Percentiles rank a stretch among this genome's conserved stretches.
Conservation (phyloP, 305 asterid species). For the Rubia peregrina region DNA sequence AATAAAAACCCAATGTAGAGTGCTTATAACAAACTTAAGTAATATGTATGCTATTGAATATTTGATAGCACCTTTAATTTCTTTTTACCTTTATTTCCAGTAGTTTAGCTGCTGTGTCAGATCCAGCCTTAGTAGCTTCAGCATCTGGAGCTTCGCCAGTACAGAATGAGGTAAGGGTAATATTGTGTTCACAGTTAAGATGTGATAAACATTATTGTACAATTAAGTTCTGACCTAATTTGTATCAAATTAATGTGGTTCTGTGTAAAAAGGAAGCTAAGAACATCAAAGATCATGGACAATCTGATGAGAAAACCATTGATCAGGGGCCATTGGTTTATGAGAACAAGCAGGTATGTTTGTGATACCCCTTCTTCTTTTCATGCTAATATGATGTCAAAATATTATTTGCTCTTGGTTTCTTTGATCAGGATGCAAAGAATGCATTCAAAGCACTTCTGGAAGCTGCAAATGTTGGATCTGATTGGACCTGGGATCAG, state of each 20-base stretch:
- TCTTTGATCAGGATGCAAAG: conserved; percentile 62
- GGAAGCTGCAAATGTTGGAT: conserved; percentile 67
- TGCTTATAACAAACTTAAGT: conserved; percentile 13
- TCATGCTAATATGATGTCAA: background rate
- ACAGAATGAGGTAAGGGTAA: conserved; percentile 41
- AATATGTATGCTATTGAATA: conserved; percentile 18
- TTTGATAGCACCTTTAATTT: conserved; percentile 13
- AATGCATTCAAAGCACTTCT: conserved; percentile 70
- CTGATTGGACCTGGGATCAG: conserved; percentile 98
- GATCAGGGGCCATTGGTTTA: conserved; percentile 52
- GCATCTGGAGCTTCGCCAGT: conserved; percentile 30
- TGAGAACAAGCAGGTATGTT: conserved; percentile 76
- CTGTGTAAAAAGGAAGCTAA: conserved; percentile 45
- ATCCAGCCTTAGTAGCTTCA: conserved; percentile 41
- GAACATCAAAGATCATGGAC: conserved; percentile 33
- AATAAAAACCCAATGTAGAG: conserved; percentile 40
- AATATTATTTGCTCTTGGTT: conserved; percentile 3
- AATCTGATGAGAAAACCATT: conserved; percentile 50
- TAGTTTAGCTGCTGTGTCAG: conserved; percentile 31
- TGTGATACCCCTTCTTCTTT: conserved; percentile 15
- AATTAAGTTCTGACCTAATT: conserved; percentile 6
- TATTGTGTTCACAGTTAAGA: conserved; percentile 12
- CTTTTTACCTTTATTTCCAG: conserved; percentile 33
- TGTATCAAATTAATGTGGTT: conserved; percentile 14
- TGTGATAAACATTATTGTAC: background rate